A percentile compares a stretch with the other conserved stretches of the same genome.
Conservation (phyloP, 192 early-diverging fungal species). For the Linnemannia hyalina region DNA sequence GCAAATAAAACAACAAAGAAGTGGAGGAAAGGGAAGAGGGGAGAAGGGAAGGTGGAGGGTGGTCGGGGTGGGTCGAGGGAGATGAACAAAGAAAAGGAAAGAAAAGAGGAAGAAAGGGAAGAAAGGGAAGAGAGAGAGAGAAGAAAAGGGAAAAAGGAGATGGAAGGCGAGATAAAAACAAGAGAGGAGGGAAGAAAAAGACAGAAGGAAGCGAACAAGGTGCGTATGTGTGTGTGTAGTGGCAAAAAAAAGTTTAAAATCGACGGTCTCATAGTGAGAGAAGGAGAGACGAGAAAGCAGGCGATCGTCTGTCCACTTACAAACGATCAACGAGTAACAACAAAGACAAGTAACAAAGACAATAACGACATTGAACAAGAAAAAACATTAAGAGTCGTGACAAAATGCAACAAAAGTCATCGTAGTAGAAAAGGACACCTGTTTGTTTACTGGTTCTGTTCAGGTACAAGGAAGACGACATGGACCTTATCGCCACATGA, state of each 20-base stretch:
- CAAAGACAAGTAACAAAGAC: background rate
- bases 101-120: background rate
- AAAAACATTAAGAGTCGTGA: too few relatives aligned
- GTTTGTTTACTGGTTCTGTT: too few relatives aligned
- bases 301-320: too few relatives aligned
- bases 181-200: conserved; percentile 19
- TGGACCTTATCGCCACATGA: too few relatives aligned
- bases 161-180: conserved; percentile 29
- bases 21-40: background rate
- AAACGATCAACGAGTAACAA: background rate
- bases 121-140: conserved; percentile 22
- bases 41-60: background rate
- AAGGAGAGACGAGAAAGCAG: background rate
- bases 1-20: too few relatives aligned
- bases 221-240: background rate
- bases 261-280: too few relatives aligned
- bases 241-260: conserved; percentile 7
- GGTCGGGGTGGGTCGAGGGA: conserved; percentile 2
- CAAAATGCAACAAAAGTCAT: too few relatives aligned
- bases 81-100: conserved; percentile 7
- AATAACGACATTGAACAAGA: too few relatives aligned
- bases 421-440: too few relatives aligned
- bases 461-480: too few relatives aligned
- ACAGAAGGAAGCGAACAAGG: background rate
- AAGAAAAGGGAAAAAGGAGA: conserved; percentile 57